phyloP scores from a whole-genome alignment of 305 asterid genomes.

The Stenogyne calaminthoides region DNA sequence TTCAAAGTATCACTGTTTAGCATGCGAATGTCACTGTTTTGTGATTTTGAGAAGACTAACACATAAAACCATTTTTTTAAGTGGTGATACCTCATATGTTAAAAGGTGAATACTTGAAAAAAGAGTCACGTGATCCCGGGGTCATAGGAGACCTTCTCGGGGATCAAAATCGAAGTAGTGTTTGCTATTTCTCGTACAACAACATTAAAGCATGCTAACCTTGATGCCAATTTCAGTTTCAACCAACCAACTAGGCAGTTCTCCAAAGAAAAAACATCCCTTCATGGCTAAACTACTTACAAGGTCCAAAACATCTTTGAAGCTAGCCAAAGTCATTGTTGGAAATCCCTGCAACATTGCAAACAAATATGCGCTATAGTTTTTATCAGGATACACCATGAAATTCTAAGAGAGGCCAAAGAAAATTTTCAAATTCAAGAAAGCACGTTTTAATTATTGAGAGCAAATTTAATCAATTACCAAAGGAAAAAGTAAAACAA shows the following conservation, averaged over 20 bases:
- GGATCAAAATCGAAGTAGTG: constrained; percentile 1
- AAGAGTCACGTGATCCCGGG: too few species aligned
- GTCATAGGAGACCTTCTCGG: too few species aligned
- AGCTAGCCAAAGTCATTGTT: constrained; percentile 48
- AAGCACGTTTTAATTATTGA: background rate
- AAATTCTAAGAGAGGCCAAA: background rate
- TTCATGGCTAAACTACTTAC: constrained; percentile 70
- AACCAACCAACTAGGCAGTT: constrained; percentile 64
- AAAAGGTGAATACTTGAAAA: too few species aligned
- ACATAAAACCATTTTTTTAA: too few species aligned
- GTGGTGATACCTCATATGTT: too few species aligned
- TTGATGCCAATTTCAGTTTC: constrained; percentile 51
- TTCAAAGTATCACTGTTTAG: too few species aligned
- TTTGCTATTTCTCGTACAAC: background rate
- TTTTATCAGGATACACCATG: background rate
- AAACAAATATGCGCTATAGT: constrained; percentile 5
- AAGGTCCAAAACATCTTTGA: constrained; percentile 51
- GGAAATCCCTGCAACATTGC: constrained; percentile 66
- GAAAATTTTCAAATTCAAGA: background rate
- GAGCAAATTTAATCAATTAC: background rate
- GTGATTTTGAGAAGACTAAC: too few species aligned
- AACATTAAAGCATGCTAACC: constrained; percentile 40
- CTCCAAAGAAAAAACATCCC: constrained; percentile 72
- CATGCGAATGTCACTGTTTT: too few species aligned
- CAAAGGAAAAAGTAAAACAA: background rate